Base-by-base conservation (phyloP, 2,329 filamentous ascomycete species). In the Pseudodiploospora longispora region DNA sequence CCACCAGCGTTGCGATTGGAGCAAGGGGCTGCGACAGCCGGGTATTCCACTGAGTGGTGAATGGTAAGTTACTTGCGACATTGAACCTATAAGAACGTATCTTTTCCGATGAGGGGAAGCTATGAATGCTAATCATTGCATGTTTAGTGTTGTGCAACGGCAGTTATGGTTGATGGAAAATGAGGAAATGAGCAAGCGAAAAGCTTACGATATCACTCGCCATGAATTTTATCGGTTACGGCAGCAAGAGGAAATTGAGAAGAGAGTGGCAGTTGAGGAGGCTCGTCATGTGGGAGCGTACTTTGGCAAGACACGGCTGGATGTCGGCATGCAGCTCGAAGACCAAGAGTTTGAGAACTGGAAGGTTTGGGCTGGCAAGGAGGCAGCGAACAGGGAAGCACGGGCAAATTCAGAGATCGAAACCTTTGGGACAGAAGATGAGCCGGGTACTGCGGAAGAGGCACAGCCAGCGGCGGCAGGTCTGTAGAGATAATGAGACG, bases 161-260 rank as follows among this genome's bases (percentile, higher is more conserved):
- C 91, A 97, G 62, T 62, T 93, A 47, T 95, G 83, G 78, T 75
- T 97, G 48, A 86, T 95, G 70, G 66, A 85, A 43, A 79, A 79
- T 51, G 57, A 72, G 6, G 69, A 71, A 42, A 74, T 86, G 60
- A 75, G 72, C 40, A 78, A 78, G 60, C 71, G 75, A 35, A 64
- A 78, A 53, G 89, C 93, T 30, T 98, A 98, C 70, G 91, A 97
- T 65, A 70, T 73, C 44, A 89, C 86, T 6, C 85, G 93, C 47
- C 83, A 83, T 52, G 91, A 98, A 63, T 95, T 97, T 67, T 98
- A 98, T 69, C 71, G 76, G 38, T 67, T 91, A 50, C 84, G 93
- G 47, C 84, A 95, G 55, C 73, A 80, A 47, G 82, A 94, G 55
- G 89, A 96, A 52, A 78, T 95, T 39, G 82, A 91, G 67, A 76